Conservation (phyloP, 2,329 filamentous ascomycete genomes). For the Colletotrichum sp. region DNA sequence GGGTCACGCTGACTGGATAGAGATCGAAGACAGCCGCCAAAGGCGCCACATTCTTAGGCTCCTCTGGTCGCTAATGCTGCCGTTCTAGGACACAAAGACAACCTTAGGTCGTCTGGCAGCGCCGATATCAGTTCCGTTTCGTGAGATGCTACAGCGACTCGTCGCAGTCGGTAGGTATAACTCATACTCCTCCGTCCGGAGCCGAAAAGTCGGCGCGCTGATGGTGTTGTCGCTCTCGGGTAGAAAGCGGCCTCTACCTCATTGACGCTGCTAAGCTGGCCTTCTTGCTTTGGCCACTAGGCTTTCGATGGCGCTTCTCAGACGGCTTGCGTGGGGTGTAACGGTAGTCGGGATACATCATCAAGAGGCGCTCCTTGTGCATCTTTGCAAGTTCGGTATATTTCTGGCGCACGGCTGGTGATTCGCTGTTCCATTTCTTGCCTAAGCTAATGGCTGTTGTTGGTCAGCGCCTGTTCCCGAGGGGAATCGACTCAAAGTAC, state of each 20-base stretch:
- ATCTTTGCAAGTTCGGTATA: conserved; percentile 25
- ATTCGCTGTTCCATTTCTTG: conserved; percentile 31
- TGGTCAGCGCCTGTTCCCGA: background rate
- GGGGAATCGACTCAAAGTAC: conserved; percentile 1
- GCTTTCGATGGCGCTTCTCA: conserved; percentile 23
- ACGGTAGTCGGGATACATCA: conserved; percentile 40
- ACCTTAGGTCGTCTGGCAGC: background rate
- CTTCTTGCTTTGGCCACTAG: background rate
- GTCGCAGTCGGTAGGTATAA: background rate
- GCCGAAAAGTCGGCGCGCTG: background rate
- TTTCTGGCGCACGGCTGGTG: conserved; percentile 21
- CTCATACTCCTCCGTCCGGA: background rate
- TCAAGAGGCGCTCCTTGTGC: conserved; percentile 27
- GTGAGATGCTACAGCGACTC: background rate
- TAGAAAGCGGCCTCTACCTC: background rate
- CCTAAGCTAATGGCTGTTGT: conserved; percentile 29
- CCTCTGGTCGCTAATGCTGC: background rate
- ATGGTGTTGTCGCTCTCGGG: background rate
- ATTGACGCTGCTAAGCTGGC: background rate
- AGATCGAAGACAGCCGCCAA: background rate
- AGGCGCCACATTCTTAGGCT: background rate
- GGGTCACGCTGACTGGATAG: background rate
- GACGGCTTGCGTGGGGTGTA: conserved; percentile 40
- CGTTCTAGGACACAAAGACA: background rate
- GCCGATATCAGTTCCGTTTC: background rate